Evolutionary conservation across 768 basidiomycete species (phyloP).

Genomic region (Pulveroboletus sp.): DNA sequence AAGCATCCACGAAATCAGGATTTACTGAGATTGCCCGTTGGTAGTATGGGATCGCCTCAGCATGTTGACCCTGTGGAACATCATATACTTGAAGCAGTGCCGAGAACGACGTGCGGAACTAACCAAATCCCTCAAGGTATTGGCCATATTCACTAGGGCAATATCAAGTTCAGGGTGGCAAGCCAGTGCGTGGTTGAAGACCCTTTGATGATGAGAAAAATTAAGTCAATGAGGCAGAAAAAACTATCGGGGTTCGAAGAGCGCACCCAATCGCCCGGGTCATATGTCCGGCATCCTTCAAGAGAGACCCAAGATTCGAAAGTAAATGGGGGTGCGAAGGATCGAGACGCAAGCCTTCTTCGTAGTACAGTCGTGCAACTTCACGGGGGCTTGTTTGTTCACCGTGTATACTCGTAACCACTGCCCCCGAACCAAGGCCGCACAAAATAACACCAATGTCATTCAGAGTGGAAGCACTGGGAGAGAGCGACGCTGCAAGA

Average conservation of each 20-base stretch:
- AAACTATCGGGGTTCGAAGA: neutral
- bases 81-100: neutral
- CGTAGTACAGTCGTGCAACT: slow-evolving; percentile 43
- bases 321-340: slow-evolving; percentile 45
- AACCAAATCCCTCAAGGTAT: slow-evolving; percentile 46
- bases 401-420: slow-evolving; percentile 16
- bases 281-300: slow-evolving; percentile 44
- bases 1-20: slow-evolving; percentile 42
- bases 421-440: slow-evolving; percentile 24
- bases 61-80: slow-evolving; percentile 32
- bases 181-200: slow-evolving; percentile 38
- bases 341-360: slow-evolving; percentile 41
- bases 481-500: slow-evolving; percentile 40
- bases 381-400: slow-evolving; percentile 27
- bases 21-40: slow-evolving; percentile 39
- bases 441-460: slow-evolving; percentile 48
- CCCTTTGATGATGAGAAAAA: slow-evolving; percentile 17
- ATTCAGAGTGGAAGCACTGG: slow-evolving; percentile 44
- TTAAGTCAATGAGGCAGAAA: slow-evolving; percentile 1
- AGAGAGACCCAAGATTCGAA: slow-evolving; percentile 46
- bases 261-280: slow-evolving; percentile 40
- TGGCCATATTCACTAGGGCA: slow-evolving; percentile 48
- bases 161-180: slow-evolving; percentile 46
- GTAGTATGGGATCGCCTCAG: slow-evolving; percentile 45
- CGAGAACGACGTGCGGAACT: slow-evolving; percentile 2